Evolutionary conservation across 129 eudicot genomes (phyloP), one percentile per base, ranked within the genome.

Genomic region (sunflower (Helianthus annuus)): DNA sequence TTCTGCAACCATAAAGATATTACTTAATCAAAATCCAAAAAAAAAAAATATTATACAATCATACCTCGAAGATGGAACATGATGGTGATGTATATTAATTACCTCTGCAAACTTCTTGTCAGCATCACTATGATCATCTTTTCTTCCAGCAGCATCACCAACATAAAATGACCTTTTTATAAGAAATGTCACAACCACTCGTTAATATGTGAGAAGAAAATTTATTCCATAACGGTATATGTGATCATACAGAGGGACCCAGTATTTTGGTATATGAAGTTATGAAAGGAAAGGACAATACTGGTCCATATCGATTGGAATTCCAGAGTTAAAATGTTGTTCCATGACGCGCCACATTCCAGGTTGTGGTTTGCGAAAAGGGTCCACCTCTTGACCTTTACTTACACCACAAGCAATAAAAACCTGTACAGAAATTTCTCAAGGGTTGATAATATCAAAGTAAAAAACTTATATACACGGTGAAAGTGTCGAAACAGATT

Each of bases 81-180:
- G 27, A 54, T 17, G 29, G 1, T 54, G 60, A 53, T 16, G 11
- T 48, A 32, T 6, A 10, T 22, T 44, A 8, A 53, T 56, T 59
- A 91, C 98, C 96, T 90, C 69, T 52, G 98, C 98, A 55, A 94
- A 94, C 76, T 86, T 87, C 49, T 82, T 88, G 76, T 94, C 98
- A 59, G 98, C 96, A 79, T 90, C 91, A 84, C 97, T 87, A 59
- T 94, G 98, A 72, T 94, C 98, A 24, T 78, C 58, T 34, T 60
- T 82, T 73, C 98, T 87, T 75, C 98, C 97, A 79, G 97, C 98
- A 14, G 98, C 98, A 79, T 94, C 98, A 79, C 98, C 98, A 70
- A 94, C 98, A 84, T 90, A 94, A 69, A 94, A 94, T 69, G 97
- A 94, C 64, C 97, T 19, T 19, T 0, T 94, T 90, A 75, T 16